Evolutionary conservation across 1,284 basidiomycete genomes (phyloP).

Genomic region (Papiliotrema laurentii): DNA sequence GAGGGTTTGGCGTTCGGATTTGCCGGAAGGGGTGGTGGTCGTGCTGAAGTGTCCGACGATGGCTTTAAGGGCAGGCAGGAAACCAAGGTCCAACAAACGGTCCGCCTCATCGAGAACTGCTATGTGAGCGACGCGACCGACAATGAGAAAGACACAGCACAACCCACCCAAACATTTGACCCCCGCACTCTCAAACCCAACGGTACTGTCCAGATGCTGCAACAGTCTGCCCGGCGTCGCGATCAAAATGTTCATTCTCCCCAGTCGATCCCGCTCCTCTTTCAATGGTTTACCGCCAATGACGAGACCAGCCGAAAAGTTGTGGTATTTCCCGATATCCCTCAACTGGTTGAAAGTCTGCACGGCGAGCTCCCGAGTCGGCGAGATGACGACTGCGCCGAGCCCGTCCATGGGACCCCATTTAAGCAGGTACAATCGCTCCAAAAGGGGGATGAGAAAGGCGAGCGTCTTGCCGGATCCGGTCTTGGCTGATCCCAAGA

Average conservation of each 20-base stretch:
- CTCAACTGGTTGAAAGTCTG: conserved; percentile 96
- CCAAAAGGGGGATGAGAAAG: conserved; percentile 72
- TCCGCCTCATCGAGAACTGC: conserved; percentile 97
- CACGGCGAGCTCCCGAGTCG: conserved; percentile 90
- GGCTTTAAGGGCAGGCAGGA: conserved; percentile 81
- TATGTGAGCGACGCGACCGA: conserved; percentile 82
- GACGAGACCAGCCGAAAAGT: conserved; percentile 89
- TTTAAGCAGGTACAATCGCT: conserved; percentile 65
- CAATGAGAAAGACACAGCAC: conserved; percentile 66
- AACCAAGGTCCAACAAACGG: conserved; percentile 95
- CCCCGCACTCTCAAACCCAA: conserved; percentile 87
- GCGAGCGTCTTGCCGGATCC: conserved; percentile 81
- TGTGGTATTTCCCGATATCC: conserved; percentile 84
- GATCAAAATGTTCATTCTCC: conserved; percentile 94
- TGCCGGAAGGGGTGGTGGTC: conserved; percentile 57
- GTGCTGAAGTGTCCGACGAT: conserved; percentile 66
- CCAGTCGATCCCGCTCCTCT: conserved; percentile 81
- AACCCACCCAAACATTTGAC: conserved; percentile 80
- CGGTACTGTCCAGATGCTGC: conserved; percentile 97
- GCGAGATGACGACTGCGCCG: conserved; percentile 89
- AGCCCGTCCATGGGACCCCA: conserved; percentile 81
- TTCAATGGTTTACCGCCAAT: conserved; percentile 96
- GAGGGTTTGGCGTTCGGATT: conserved; percentile 71
- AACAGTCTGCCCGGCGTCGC: conserved; percentile 92
- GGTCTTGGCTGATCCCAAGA: conserved; percentile 72